Evolutionary conservation across 1,284 basidiomycete species (phyloP).

Genomic region (Pseudozyma thailandica): DNA sequence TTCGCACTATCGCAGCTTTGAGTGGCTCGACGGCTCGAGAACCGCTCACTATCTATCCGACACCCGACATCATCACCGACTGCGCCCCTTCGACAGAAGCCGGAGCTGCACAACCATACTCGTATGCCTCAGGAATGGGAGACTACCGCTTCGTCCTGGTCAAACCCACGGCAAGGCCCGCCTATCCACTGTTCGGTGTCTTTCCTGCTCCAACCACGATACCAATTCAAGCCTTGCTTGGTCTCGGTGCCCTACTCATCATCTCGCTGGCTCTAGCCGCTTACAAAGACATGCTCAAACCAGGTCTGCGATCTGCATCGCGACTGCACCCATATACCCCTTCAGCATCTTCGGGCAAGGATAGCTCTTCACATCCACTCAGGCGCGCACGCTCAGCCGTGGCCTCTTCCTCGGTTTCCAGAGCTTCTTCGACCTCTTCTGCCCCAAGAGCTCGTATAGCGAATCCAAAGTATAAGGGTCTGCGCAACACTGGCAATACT

Average conservation of each 20-base stretch:
- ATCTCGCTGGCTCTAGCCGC: conserved; percentile 11
- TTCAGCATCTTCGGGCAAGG: conserved; percentile 19
- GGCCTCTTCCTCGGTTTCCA: conserved; percentile 12
- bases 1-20: too few relatives aligned
- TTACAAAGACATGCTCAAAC: conserved; percentile 39
- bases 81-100: background rate
- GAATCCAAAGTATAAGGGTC: conserved; percentile 48
- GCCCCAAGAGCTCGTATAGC: conserved; percentile 6
- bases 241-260: conserved; percentile 19
- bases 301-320: conserved; percentile 35
- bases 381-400: conserved; percentile 26
- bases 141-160: conserved; percentile 39
- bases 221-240: conserved; percentile 22
- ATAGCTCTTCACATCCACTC: conserved; percentile 10
- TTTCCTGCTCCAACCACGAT: conserved; percentile 23
- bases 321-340: conserved; percentile 32
- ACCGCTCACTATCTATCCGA: background rate
- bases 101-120: background rate
- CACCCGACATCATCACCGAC: conserved; percentile 2
- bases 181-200: conserved; percentile 30
- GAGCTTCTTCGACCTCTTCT: conserved; percentile 7
- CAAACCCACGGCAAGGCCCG: conserved; percentile 26
- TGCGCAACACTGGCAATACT: conserved; percentile 64
- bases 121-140: conserved; percentile 22
- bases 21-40: too few relatives aligned